phyloP scores from a whole-genome alignment of 2,329 filamentous ascomycete genomes.

The Clathrospora elynae region DNA sequence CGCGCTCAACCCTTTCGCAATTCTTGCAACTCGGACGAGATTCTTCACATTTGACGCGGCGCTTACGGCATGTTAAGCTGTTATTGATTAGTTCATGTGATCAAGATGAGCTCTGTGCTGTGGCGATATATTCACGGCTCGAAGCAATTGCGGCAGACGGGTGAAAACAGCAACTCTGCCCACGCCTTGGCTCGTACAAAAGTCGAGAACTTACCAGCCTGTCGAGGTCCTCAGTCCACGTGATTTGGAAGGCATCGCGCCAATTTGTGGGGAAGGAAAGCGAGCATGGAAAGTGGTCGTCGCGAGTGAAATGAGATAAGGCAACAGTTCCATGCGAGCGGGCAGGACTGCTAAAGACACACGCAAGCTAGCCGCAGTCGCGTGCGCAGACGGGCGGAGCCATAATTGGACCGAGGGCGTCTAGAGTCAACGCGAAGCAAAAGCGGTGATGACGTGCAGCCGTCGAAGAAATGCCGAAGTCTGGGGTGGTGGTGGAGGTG shows the following conservation, averaged over 20 bases:
- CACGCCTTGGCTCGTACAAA: too few species aligned
- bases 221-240: conserved; percentile 53
- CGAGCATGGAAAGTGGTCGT: conserved; percentile 7
- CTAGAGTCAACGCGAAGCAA: too few species aligned
- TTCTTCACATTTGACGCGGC: conserved; percentile 60
- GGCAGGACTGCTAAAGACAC: conserved; percentile 4
- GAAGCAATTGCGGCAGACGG: too few species aligned
- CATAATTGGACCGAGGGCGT: not conserved
- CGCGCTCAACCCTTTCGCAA: conserved; percentile 50
- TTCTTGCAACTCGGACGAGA: conserved; percentile 51
- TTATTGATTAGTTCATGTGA: conserved; percentile 10
- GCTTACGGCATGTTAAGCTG: conserved; percentile 53
- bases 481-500: too few species aligned
- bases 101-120: too few species aligned
- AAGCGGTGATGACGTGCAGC: too few species aligned
- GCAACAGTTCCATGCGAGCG: conserved; percentile 19
- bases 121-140: too few species aligned
- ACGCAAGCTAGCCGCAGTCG: conserved; percentile 12
- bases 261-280: conserved; percentile 8
- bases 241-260: conserved; percentile 48
- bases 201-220: conserved; percentile 49
- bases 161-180: not conserved
- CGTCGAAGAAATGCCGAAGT: too few species aligned
- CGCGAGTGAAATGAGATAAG: conserved; percentile 8
- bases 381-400: conserved; percentile 6